These are phyloP conservation scores for Populus hybrid DNA, from an alignment of 441 rosid genomes.

Conservation along the genomic window DNA sequence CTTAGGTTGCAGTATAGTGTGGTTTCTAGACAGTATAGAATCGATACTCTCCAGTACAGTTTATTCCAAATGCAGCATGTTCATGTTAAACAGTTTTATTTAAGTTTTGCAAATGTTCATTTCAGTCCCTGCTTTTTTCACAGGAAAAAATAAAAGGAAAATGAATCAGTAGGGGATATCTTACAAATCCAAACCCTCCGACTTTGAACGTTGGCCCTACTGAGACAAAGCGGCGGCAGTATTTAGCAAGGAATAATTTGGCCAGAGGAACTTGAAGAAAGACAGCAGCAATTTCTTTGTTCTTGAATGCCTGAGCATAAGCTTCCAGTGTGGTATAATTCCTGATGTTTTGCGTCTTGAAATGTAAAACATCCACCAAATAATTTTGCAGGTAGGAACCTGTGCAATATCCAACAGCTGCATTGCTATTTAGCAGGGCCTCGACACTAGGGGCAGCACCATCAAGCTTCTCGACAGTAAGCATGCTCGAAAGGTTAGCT, in stretches of 20 bases:
- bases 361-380: constrained; percentile 23
- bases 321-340: constrained; percentile 12
- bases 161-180: background rate
- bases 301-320: constrained; percentile 24
- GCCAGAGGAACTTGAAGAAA: constrained; percentile 24
- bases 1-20: too few relatives aligned
- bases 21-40: too few relatives aligned
- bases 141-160: background rate
- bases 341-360: constrained; percentile 11
- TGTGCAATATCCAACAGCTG: constrained; percentile 20
- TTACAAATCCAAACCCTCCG: constrained; percentile 31
- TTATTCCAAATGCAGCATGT: too few relatives aligned
- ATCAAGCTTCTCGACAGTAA: constrained; percentile 26
- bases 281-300: constrained; percentile 18
- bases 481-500: constrained; percentile 28
- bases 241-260: constrained; percentile 18
- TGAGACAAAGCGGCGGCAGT: constrained; percentile 16
- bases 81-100: too few relatives aligned
- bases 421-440: constrained; percentile 20
- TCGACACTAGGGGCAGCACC: background rate
- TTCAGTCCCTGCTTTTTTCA: too few relatives aligned
- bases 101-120: too few relatives aligned
- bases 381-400: constrained; percentile 8
- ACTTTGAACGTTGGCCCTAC: constrained; percentile 18
- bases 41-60: too few relatives aligned